These are phyloP conservation scores for Rasamsonia emersonii DNA, from an alignment of 2,329 filamentous ascomycete species.

Conservation along the genomic window DNA sequence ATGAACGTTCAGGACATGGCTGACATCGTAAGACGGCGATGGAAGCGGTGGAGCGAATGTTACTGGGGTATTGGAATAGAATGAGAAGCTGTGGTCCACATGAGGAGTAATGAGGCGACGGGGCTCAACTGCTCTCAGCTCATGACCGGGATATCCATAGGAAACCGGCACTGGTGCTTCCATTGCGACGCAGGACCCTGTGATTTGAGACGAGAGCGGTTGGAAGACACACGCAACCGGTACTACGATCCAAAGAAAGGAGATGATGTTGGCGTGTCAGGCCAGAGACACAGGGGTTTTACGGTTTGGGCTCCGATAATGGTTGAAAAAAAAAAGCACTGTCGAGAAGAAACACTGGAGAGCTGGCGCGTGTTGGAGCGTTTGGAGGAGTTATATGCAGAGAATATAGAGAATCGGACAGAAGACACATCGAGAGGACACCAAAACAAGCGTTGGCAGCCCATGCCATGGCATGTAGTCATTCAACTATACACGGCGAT, in stretches of 20 bases:
- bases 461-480: neutral
- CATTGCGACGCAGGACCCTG: constrained; percentile 18
- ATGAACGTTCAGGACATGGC: constrained; percentile 25
- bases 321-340: too few relatives aligned
- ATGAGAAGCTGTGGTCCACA: constrained; percentile 25
- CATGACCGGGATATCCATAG: constrained; percentile 31
- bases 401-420: neutral
- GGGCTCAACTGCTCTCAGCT: constrained; percentile 25
- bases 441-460: neutral
- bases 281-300: too few relatives aligned
- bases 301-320: too few relatives aligned
- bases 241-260: too few relatives aligned
- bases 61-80: constrained; percentile 27
- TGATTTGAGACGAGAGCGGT: neutral
- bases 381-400: too few relatives aligned
- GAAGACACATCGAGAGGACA: constrained; percentile 1
- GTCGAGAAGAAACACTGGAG: too few relatives aligned
- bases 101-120: constrained; percentile 30
- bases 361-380: too few relatives aligned
- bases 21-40: constrained; percentile 25
- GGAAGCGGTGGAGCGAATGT: constrained; percentile 31
- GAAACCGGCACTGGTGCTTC: constrained; percentile 33
- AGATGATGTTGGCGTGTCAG: too few relatives aligned
- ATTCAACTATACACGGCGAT: constrained; percentile 15
- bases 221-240: too few relatives aligned